Evolutionary conservation across 768 basidiomycete genomes (phyloP), one percentile per base, ranked within the genome.

Genomic region (Serendipita vermifera): DNA sequence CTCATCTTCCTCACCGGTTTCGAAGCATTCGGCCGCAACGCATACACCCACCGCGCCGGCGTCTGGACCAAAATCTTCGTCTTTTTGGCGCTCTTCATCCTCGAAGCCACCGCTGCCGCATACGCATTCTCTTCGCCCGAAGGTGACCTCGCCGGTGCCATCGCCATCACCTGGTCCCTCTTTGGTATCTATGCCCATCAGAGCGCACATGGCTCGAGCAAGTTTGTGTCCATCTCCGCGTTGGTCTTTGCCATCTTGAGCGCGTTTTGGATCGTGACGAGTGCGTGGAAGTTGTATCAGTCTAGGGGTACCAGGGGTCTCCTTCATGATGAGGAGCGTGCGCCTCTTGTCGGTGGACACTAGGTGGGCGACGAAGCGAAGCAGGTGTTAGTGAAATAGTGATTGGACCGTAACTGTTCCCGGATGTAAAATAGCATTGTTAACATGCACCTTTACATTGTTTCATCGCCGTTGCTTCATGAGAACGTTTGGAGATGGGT

Each of bases 61-160:
- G 71, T 91, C 57, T 91, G 88, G 83, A 93, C 90, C 65, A 92
- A 93, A 65, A 82, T 94, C 65, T 90, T 93, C 62, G 94, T 92
- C 58, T 92, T 96, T 81, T 81, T 97, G 27, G 87, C 78, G 38
- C 73, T 94, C 81, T 87, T 94, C 74, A 93, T 93, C 82, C 82
- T 93, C 59, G 89, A 93, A 68, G 82, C 81, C 11, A 93, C 90
- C 11, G 83, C 89, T 3, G 87, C 82, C n/a, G 85, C 89, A 2
- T 99, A 99, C 68, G 88, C 93, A 33, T 94, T 94, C 77, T 85
- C 87, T 20, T 81, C 83, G 11, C 71, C 79, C 1, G 87, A 93
- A 67, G 94, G 94, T 57, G 96, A 98, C 66, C 76, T 97, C 24
- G 88, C 92, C 2, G 96, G 88, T 2, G 83, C 89, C 22, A 78